These are phyloP conservation scores for Trametes sp. DNA, from an alignment of 1,284 basidiomycete species.

Conservation along the genomic window DNA sequence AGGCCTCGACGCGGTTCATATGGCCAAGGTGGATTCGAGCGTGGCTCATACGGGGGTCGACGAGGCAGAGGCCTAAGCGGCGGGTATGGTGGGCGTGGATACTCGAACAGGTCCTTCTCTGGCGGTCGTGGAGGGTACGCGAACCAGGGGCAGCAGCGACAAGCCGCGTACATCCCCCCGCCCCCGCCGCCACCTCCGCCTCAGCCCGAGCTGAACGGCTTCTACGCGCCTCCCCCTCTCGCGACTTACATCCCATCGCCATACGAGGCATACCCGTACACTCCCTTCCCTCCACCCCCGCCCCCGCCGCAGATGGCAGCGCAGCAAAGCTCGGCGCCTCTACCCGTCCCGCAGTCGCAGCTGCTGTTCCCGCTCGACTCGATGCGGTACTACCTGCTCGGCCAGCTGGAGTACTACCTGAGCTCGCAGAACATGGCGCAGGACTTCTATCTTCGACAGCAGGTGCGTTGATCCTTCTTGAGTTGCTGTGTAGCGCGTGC, in stretches of 20 bases:
- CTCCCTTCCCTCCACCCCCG: constrained; percentile 24
- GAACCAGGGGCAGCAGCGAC: constrained; percentile 37
- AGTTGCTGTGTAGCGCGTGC: constrained; percentile 10
- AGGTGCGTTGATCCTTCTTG: constrained; percentile 54
- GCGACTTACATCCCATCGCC: constrained; percentile 29
- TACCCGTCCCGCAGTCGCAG: constrained; percentile 66
- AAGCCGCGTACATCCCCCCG: constrained; percentile 34
- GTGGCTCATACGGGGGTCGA: constrained; percentile 43
- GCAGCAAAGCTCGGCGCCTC: constrained; percentile 37
- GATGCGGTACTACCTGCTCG: constrained; percentile 71
- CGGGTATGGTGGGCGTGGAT: constrained; percentile 45
- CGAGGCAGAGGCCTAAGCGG: constrained; percentile 44
- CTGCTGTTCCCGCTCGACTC: constrained; percentile 69
- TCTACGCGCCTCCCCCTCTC: constrained; percentile 28
- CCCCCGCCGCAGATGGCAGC: constrained; percentile 29
- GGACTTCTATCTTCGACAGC: constrained; percentile 82
- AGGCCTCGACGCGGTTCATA: constrained; percentile 42
- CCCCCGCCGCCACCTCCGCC: constrained; percentile 25
- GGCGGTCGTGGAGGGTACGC: constrained; percentile 39
- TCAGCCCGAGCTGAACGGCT: constrained; percentile 30
- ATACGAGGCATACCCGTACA: constrained; percentile 24
- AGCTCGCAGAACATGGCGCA: constrained; percentile 86
- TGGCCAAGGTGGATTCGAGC: constrained; percentile 33
- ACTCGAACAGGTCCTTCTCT: constrained; percentile 30
- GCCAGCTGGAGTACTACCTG: constrained; percentile 90